A percentile compares a stretch with the other conserved stretches of the same genome.
These are phyloP conservation scores for Zymoseptoria passerinii DNA, from an alignment of 2,329 filamentous ascomycete genomes.

Conservation along the genomic window DNA sequence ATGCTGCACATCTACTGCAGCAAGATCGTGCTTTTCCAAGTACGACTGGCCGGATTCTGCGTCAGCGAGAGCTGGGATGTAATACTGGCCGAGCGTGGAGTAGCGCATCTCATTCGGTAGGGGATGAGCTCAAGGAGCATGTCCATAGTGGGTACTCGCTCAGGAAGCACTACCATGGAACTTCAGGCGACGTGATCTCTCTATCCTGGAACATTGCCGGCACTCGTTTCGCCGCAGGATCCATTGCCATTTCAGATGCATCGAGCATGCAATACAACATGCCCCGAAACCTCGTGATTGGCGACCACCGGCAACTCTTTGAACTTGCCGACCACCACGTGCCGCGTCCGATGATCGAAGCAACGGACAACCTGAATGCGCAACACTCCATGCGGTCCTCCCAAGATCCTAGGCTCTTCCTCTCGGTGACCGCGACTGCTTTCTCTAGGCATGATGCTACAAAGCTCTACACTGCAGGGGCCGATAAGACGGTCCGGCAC, in stretches of 20 bases:
- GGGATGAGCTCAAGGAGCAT: constrained; percentile 25
- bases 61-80: constrained; percentile 23
- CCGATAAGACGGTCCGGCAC: constrained; percentile 42
- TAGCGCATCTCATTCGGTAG: constrained; percentile 2
- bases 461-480: constrained; percentile 39
- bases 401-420: constrained; percentile 47
- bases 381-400: constrained; percentile 39
- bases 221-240: constrained; percentile 48
- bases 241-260: constrained; percentile 47
- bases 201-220: constrained; percentile 51
- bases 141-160: constrained; percentile 35
- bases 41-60: constrained; percentile 16
- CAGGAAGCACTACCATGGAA: constrained; percentile 46
- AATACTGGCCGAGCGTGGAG: constrained; percentile 14
- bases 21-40: constrained; percentile 16
- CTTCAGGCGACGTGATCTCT: constrained; percentile 50
- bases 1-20: constrained; percentile 1
- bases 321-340: constrained; percentile 49
- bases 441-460: constrained; percentile 37
- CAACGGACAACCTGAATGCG: constrained; percentile 33
- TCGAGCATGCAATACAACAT: constrained; percentile 54
- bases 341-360: constrained; percentile 32
- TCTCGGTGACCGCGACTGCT: constrained; percentile 47
- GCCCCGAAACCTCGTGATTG: constrained; percentile 49
- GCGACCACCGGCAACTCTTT: constrained; percentile 38